Conservation (phyloP, 2,329 filamentous ascomycete species). For the Monosporascus sp. region DNA sequence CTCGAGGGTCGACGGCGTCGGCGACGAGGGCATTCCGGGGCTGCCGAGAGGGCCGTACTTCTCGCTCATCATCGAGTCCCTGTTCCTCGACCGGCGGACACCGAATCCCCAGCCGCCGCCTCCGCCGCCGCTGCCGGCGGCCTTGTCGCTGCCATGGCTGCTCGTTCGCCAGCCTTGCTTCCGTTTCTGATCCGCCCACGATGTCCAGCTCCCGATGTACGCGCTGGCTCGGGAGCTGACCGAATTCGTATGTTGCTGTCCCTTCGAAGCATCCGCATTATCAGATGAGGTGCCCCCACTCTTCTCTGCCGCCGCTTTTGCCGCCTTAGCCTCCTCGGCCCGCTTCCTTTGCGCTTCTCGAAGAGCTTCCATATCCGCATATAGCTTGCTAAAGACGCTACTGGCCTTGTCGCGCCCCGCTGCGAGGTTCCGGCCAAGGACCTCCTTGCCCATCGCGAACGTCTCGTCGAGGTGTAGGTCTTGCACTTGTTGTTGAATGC, state of each 20-base stretch:
- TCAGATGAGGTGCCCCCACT: conserved; percentile 14
- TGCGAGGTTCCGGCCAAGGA: conserved; percentile 81
- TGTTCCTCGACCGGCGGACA: conserved; percentile 22
- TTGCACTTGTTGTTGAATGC: conserved; percentile 85
- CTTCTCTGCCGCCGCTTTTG: conserved; percentile 17
- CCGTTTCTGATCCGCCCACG: conserved; percentile 71
- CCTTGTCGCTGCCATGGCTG: conserved; percentile 32
- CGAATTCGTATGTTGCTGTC: conserved; percentile 41
- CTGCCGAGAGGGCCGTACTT: conserved; percentile 29
- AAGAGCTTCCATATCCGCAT: conserved; percentile 81
- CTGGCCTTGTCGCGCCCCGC: conserved; percentile 85
- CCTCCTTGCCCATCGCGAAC: conserved; percentile 76
- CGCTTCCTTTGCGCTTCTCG: conserved; percentile 66
- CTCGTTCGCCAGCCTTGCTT: conserved; percentile 42
- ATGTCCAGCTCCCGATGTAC: conserved; percentile 64
- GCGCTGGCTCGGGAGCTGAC: conserved; percentile 54
- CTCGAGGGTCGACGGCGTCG: conserved; percentile 34
- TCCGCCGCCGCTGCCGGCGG: conserved; percentile 7
- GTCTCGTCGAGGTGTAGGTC: conserved; percentile 92
- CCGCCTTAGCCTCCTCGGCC: conserved; percentile 47
- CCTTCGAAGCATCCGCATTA: conserved; percentile 34
- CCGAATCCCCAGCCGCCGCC: conserved; percentile 31
- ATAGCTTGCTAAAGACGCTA: conserved; percentile 80
- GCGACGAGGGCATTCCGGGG: conserved; percentile 26
- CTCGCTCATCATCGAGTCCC: conserved; percentile 25